Conservation (phyloP, 306 rosid genomes). For the Glycyrrhiza uralensis region DNA sequence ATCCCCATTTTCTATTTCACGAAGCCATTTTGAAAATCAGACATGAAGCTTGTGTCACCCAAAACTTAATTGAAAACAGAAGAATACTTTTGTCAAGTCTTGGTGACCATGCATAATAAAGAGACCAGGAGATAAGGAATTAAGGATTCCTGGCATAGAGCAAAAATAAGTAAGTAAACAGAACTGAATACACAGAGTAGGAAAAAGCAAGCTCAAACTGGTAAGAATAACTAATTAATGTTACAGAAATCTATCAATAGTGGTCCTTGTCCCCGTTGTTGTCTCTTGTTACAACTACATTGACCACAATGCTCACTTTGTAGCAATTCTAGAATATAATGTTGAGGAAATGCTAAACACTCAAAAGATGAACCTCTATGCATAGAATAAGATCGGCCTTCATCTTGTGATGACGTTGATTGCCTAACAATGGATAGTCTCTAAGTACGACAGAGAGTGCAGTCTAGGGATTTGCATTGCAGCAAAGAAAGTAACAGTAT, state of each 20-base stretch:
- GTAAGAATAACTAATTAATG: not conserved
- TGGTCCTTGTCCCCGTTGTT: slow-evolving; percentile 3
- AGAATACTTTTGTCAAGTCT: not conserved
- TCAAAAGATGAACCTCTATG: not conserved
- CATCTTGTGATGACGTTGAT: not conserved
- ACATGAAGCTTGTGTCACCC: not conserved
- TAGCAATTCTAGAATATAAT: not conserved
- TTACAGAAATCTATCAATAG: not conserved
- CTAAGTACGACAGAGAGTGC: not conserved
- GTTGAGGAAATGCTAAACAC: slow-evolving; percentile 11
- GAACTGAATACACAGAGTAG: not conserved
- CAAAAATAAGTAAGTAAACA: not conserved
- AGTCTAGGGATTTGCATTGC: not conserved
- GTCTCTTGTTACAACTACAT: slow-evolving; percentile 15
- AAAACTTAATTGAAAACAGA: not conserved
- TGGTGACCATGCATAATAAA: not conserved
- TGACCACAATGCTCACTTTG: not conserved
- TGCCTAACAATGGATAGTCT: not conserved
- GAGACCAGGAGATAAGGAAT: not conserved
- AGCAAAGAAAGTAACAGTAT: not conserved
- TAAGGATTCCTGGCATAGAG: not conserved
- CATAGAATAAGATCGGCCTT: not conserved
- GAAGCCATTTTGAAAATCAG: not conserved
- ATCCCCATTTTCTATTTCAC: too few species aligned
- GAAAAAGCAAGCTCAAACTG: not conserved